Evolutionary conservation across 345 rosid species (phyloP).

Genomic region (Zanthoxylum bungeanum): DNA sequence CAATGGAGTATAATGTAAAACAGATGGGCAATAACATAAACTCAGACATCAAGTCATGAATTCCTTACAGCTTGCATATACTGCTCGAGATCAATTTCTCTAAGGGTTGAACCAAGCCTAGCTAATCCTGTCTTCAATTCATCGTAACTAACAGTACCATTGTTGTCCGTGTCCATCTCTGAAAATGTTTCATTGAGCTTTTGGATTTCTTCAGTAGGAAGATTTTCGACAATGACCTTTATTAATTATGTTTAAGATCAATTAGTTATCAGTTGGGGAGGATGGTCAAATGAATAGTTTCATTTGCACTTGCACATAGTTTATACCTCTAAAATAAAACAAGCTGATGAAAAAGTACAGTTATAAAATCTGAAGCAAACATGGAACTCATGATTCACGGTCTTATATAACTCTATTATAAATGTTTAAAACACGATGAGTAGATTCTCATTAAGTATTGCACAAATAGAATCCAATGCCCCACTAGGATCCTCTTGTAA

Average conservation of each 20-base stretch:
- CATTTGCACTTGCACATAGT: not conserved
- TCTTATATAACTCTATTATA: not conserved
- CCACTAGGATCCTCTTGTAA: too few species aligned
- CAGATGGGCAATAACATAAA: not conserved
- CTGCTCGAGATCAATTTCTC: conserved; percentile 70
- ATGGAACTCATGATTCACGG: too few species aligned
- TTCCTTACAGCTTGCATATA: conserved; percentile 87
- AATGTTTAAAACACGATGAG: too few species aligned
- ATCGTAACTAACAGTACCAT: conserved; percentile 75
- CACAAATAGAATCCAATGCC: too few species aligned
- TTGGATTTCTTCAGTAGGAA: conserved; percentile 71
- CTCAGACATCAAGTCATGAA: not conserved
- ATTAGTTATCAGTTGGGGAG: not conserved
- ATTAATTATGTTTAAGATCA: not conserved
- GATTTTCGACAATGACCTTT: conserved; percentile 86
- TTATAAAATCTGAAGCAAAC: too few species aligned
- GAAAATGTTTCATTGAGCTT: conserved; percentile 70
- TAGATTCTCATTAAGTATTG: too few species aligned
- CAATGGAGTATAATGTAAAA: not conserved
- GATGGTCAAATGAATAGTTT: not conserved
- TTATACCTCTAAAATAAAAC: not conserved
- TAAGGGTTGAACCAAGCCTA: conserved; percentile 70
- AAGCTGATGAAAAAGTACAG: not conserved
- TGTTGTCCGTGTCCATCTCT: conserved; percentile 81
- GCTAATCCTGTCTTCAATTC: conserved; percentile 75